phyloP scores from a whole-genome alignment of 2,329 filamentous ascomycete genomes.

The Ophiostoma triangulosporum region DNA sequence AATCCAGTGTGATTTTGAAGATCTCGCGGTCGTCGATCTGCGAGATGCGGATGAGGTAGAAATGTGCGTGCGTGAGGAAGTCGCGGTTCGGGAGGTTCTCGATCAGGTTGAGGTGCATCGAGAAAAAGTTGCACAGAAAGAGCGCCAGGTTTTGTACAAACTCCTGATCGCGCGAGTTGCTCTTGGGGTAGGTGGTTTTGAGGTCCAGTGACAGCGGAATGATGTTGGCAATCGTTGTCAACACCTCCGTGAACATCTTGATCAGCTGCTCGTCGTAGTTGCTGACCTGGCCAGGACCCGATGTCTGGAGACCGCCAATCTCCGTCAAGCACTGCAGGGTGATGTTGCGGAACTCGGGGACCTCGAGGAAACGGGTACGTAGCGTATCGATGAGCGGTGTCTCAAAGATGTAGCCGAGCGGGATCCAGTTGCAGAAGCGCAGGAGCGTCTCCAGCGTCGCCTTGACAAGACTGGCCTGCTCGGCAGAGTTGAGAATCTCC shows the following conservation, averaged over 20 bases:
- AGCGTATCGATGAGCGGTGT: slow-evolving; percentile 91
- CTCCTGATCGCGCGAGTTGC: slow-evolving; percentile 87
- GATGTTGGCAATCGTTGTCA: slow-evolving; percentile 84
- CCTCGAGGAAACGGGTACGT: slow-evolving; percentile 80
- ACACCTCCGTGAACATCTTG: slow-evolving; percentile 94
- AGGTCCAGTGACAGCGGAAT: slow-evolving; percentile 84
- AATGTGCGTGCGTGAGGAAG: slow-evolving; percentile 89
- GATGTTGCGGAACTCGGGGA: slow-evolving; percentile 90
- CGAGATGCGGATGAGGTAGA: slow-evolving; percentile 94
- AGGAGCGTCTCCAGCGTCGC: slow-evolving; percentile 93
- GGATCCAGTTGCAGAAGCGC: slow-evolving; percentile 98
- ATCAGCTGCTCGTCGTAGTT: slow-evolving; percentile 92
- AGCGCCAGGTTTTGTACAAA: slow-evolving; percentile 95
- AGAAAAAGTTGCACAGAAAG: slow-evolving; percentile 95
- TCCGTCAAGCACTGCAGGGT: slow-evolving; percentile 95
- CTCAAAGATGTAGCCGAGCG: slow-evolving; percentile 96
- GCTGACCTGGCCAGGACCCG: slow-evolving; percentile 48
- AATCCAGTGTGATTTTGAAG: slow-evolving; percentile 98
- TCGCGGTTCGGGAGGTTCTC: slow-evolving; percentile 93
- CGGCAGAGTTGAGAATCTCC: slow-evolving; percentile 83
- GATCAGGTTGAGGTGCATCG: slow-evolving; percentile 80
- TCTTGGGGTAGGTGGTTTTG: slow-evolving; percentile 79
- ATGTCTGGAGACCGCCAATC: slow-evolving; percentile 86
- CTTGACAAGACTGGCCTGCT: slow-evolving; percentile 74
- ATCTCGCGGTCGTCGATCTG: slow-evolving; percentile 98